phyloP scores from a whole-genome alignment of 1,139 yeast genomes.

The Casaregolazyma lundiana region DNA sequence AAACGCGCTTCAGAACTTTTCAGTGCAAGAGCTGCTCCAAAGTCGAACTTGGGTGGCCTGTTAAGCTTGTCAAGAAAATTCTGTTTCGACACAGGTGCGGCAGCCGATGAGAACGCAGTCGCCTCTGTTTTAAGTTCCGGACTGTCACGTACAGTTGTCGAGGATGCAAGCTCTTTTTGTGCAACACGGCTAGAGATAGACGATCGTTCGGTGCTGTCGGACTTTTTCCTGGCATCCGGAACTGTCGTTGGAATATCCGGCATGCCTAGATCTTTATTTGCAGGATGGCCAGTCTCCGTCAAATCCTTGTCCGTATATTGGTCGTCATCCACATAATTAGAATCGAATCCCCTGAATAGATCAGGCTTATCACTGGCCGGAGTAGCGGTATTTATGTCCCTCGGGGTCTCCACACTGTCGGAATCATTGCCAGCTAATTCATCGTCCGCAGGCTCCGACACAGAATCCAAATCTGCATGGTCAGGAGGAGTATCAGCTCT shows the following conservation, averaged over 20 bases:
- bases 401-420: not conserved
- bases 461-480: not conserved
- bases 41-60: slow-evolving; percentile 34
- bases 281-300: too few species aligned
- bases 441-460: too few species aligned
- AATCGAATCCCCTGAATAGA: not conserved
- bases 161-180: not conserved
- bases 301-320: not conserved
- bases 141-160: not conserved
- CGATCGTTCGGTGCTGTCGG: not conserved
- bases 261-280: not conserved
- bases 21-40: slow-evolving; percentile 30
- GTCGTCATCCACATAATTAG: not conserved
- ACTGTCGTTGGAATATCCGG: too few species aligned
- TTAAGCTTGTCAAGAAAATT: slow-evolving; percentile 20
- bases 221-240: not conserved
- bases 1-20: slow-evolving; percentile 26
- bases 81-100: slow-evolving; percentile 1
- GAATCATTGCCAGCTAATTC: too few species aligned
- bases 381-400: not conserved
- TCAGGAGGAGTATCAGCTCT: too few species aligned
- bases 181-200: too few species aligned
- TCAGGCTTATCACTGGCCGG: not conserved
- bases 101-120: slow-evolving; percentile 1
- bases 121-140: slow-evolving; percentile 9